A percentile compares a stretch with the other conserved stretches of the same genome.
Evolutionary conservation across 2,329 filamentous ascomycete genomes (phyloP).

Genomic region (Sporothrix humicola): DNA sequence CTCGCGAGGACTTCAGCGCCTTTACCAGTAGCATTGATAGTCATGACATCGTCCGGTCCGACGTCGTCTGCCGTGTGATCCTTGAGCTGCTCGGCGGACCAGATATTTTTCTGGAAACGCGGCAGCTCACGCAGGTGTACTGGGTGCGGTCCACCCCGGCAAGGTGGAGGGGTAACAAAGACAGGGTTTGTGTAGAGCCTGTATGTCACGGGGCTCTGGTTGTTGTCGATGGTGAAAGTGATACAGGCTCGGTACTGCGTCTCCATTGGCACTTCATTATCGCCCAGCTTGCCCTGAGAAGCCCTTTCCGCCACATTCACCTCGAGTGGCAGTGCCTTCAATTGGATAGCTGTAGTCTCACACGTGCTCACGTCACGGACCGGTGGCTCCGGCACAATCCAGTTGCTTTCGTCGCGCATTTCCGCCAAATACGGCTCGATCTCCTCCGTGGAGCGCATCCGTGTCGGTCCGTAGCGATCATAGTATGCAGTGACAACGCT

Average conservation of each 20-base stretch:
- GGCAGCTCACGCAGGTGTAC: neutral
- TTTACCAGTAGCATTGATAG: neutral
- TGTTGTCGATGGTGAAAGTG: neutral
- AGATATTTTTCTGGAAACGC: constrained; percentile 4
- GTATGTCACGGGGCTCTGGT: neutral
- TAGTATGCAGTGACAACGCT: too few relatives aligned
- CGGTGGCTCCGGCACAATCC: neutral
- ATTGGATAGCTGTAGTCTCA: neutral
- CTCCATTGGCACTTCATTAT: neutral
- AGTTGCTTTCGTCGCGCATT: neutral
- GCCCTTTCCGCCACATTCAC: too few relatives aligned
- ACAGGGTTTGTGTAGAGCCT: neutral
- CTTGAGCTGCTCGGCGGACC: neutral
- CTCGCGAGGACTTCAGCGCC: neutral
- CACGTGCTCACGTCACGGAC: neutral
- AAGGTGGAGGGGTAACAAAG: neutral
- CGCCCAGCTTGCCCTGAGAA: neutral
- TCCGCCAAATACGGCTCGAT: neutral
- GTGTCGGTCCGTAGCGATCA: neutral
- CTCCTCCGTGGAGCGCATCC: neutral
- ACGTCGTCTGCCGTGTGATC: neutral
- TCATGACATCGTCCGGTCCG: neutral
- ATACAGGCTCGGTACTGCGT: neutral
- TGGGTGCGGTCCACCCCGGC: neutral
- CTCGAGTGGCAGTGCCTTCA: too few relatives aligned